Conservation (phyloP, 2,329 filamentous ascomycete genomes). For the Xylariaceae sp. region DNA sequence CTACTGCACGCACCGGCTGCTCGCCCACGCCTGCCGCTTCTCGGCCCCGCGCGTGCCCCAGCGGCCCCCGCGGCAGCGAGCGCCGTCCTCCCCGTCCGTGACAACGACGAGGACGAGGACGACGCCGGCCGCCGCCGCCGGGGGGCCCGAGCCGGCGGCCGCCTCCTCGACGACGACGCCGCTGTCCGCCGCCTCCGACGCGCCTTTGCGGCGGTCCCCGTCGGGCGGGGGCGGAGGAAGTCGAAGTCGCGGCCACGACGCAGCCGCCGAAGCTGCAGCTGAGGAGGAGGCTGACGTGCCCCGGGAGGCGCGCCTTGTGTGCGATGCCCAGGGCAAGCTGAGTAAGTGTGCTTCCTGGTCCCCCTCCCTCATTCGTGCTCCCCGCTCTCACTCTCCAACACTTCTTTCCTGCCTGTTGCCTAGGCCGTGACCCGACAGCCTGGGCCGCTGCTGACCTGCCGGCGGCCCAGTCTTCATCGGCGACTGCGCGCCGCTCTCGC, state of each 20-base stretch:
- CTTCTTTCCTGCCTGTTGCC: too few species aligned
- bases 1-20: constrained; percentile 39
- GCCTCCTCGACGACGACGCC: too few species aligned
- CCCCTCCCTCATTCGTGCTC: too few species aligned
- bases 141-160: too few species aligned
- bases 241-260: constrained; percentile 6
- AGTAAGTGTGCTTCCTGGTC: too few species aligned
- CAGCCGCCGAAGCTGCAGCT: constrained; percentile 17
- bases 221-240: not conserved
- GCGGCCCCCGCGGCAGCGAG: not conserved
- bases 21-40: constrained; percentile 38
- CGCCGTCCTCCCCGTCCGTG: too few species aligned
- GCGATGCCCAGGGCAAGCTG: constrained; percentile 45
- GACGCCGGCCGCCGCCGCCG: too few species aligned
- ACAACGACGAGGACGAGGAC: too few species aligned
- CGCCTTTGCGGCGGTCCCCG: constrained; percentile 3
- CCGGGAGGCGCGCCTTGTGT: constrained; percentile 42
- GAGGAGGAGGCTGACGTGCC: constrained; percentile 50
- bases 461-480: constrained; percentile 39
- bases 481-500: constrained; percentile 47
- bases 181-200: too few species aligned
- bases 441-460: too few species aligned
- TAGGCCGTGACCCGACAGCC: too few species aligned
- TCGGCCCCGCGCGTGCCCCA: constrained; percentile 22
- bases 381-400: too few species aligned